phyloP scores from a whole-genome alignment of 2,329 filamentous ascomycete species.

The Rhinocladiella mackenziei region DNA sequence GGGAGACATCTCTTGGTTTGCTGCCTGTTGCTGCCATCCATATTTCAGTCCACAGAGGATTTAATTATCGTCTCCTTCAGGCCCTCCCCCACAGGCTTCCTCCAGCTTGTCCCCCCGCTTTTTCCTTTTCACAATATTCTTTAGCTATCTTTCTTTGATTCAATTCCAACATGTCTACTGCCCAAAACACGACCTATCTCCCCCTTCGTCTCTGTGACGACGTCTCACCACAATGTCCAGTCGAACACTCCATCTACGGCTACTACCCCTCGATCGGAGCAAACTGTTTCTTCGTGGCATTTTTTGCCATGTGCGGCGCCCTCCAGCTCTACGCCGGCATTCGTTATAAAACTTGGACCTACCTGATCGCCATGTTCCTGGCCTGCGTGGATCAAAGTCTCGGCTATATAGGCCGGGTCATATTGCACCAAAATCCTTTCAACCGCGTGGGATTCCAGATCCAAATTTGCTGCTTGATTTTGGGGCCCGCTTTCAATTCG shows the following conservation, averaged over 20 bases:
- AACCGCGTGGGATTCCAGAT: slow-evolving; percentile 48
- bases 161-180: slow-evolving; percentile 10
- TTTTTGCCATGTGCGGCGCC: slow-evolving; percentile 50
- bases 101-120: too few species aligned
- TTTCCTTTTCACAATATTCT: too few species aligned
- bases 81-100: too few species aligned
- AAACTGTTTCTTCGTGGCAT: slow-evolving; percentile 50
- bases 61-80: too few species aligned
- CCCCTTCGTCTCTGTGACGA: slow-evolving; percentile 31
- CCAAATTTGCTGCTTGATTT: slow-evolving; percentile 54
- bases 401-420: slow-evolving; percentile 55
- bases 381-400: slow-evolving; percentile 51
- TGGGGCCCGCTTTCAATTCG: slow-evolving; percentile 54
- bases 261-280: slow-evolving; percentile 51
- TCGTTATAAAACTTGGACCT: slow-evolving; percentile 49
- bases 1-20: too few species aligned
- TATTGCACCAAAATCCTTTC: slow-evolving; percentile 53
- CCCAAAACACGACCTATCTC: slow-evolving; percentile 11
- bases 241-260: slow-evolving; percentile 49
- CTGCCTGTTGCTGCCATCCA: too few species aligned
- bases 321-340: slow-evolving; percentile 50
- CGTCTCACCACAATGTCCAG: slow-evolving; percentile 36
- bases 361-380: slow-evolving; percentile 52
- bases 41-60: too few species aligned
- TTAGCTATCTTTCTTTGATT: too few species aligned